These are phyloP conservation scores for Nakazawaea ambrosiae DNA, from an alignment of 805 yeast genomes.

Conservation along the genomic window DNA sequence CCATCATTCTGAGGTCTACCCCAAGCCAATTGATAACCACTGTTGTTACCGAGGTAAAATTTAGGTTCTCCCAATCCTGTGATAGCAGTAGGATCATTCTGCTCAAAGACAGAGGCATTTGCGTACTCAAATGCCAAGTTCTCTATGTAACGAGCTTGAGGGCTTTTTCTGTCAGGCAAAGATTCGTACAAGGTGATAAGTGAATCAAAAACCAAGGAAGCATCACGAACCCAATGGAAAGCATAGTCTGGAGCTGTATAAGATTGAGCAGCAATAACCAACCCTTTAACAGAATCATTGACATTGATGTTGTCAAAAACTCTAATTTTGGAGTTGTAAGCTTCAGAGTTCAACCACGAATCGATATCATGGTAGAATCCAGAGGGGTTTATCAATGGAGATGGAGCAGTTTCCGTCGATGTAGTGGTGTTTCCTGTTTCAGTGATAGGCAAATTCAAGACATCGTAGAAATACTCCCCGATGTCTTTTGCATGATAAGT, in stretches of 20 bases:
- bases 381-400: constrained; percentile 3
- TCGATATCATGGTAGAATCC: constrained; percentile 6
- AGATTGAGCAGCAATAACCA: constrained; percentile 8
- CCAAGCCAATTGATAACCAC: constrained; percentile 20
- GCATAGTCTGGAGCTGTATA: constrained; percentile 5
- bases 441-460: neutral
- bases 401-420: constrained; percentile 1
- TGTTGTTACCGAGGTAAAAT: constrained; percentile 20
- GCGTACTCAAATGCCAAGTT: constrained; percentile 9
- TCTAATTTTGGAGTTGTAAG: constrained; percentile 2
- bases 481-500: constrained; percentile 2
- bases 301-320: constrained; percentile 9
- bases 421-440: neutral
- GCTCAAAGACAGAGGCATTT: constrained; percentile 2
- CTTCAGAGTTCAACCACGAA: constrained; percentile 1
- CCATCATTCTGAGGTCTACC: constrained; percentile 44
- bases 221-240: constrained; percentile 9
- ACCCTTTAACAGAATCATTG: constrained; percentile 5
- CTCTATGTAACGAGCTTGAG: neutral
- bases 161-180: neutral
- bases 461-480: neutral
- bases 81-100: constrained; percentile 7
- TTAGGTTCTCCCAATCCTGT: constrained; percentile 40
- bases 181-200: constrained; percentile 2
- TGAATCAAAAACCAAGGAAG: constrained; percentile 5